Evolutionary conservation across 345 rosid species (phyloP).

Genomic region (Turritis glabra): DNA sequence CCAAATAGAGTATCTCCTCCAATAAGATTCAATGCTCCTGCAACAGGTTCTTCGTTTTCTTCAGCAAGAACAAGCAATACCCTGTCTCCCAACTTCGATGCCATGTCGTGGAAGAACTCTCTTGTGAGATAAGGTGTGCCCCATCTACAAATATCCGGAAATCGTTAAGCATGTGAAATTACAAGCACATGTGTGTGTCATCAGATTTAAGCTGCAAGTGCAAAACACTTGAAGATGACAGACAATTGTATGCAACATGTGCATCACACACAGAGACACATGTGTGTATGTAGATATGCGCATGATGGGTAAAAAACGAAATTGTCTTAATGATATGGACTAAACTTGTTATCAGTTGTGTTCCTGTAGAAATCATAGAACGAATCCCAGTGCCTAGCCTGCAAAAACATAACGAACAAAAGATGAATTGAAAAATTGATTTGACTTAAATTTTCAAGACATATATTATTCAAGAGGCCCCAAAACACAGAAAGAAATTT

Average conservation of each 20-base stretch:
- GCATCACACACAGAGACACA: neutral
- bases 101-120: slow-evolving; percentile 83
- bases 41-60: slow-evolving; percentile 82
- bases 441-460: neutral
- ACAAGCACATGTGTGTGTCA: slow-evolving; percentile 15
- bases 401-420: slow-evolving; percentile 38
- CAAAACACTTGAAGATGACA: neutral
- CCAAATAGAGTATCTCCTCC: slow-evolving; percentile 92
- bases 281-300: neutral
- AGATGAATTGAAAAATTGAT: neutral
- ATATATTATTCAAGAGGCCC: neutral
- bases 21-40: slow-evolving; percentile 92
- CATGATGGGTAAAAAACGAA: neutral
- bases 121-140: slow-evolving; percentile 88
- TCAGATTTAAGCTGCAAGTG: neutral
- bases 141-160: slow-evolving; percentile 58
- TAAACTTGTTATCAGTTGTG: slow-evolving; percentile 93
- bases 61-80: slow-evolving; percentile 84
- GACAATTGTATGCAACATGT: too few species aligned
- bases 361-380: slow-evolving; percentile 85
- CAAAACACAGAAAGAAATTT: neutral
- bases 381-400: slow-evolving; percentile 96
- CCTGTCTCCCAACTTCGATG: slow-evolving; percentile 75
- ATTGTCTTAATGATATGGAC: slow-evolving; percentile 20
- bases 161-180: neutral